phyloP scores from a whole-genome alignment of 108 stramenopile genomes.

The Phaeodactylum tricornutum region DNA sequence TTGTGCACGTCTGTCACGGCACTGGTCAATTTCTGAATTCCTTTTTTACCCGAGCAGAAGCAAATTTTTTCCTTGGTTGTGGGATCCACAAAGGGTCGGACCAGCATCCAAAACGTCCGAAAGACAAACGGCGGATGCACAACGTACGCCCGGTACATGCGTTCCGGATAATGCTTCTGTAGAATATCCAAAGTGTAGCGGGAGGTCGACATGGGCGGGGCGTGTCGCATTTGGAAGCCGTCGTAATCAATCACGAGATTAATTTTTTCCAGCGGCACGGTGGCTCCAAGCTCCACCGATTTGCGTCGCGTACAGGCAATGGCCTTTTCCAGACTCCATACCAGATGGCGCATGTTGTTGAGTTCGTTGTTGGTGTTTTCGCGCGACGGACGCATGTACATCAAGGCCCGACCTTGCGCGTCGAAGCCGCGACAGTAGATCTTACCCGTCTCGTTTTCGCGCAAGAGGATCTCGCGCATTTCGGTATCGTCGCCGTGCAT shows the following conservation, averaged over 20 bases:
- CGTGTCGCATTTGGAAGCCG: slow-evolving; percentile 56
- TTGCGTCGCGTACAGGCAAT: slow-evolving; percentile 60
- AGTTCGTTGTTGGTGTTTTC: slow-evolving; percentile 75
- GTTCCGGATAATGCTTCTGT: slow-evolving; percentile 85
- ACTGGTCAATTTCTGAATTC: slow-evolving; percentile 42
- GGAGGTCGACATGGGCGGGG: slow-evolving; percentile 65
- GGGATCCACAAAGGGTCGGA: slow-evolving; percentile 81
- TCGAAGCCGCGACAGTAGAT: slow-evolving; percentile 81
- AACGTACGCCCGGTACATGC: slow-evolving; percentile 72
- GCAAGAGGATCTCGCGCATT: slow-evolving; percentile 26
- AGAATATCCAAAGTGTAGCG: slow-evolving; percentile 73
- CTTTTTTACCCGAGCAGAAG: slow-evolving; percentile 34
- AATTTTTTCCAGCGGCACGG: slow-evolving; percentile 49
- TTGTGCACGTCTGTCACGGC: slow-evolving; percentile 3
- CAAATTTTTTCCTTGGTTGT: slow-evolving; percentile 75
- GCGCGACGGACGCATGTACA: slow-evolving; percentile 74
- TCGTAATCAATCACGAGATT: slow-evolving; percentile 84
- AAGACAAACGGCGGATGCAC: slow-evolving; percentile 81
- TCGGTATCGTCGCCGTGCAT: slow-evolving; percentile 7
- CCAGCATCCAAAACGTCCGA: slow-evolving; percentile 70
- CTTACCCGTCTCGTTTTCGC: slow-evolving; percentile 76
- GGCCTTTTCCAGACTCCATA: slow-evolving; percentile 82
- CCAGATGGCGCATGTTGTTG: slow-evolving; percentile 82
- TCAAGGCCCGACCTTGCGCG: slow-evolving; percentile 61
- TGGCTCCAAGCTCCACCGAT: slow-evolving; percentile 12